Evolutionary conservation across 768 basidiomycete species (phyloP), one percentile per base, ranked within the genome.

Genomic region (Cyclocybe aegerita): DNA sequence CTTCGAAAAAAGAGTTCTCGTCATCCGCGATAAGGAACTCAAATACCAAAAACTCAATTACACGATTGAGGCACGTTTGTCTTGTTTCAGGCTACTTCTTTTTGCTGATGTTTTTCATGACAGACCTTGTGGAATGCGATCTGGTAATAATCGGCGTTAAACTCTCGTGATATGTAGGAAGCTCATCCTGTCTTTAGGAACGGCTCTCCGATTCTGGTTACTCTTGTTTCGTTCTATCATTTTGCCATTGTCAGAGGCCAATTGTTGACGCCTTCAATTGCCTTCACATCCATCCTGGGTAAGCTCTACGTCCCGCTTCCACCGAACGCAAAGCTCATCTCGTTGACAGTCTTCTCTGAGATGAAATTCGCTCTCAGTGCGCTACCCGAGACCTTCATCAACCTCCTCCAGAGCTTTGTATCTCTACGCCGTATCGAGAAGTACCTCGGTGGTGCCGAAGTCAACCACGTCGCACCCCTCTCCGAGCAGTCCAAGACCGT

Each of bases 371-470:
- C 88, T 4, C 77, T 96, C 48, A 93, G 88, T 58, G 88, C 88
- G 0, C 78, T 97, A 4, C 94, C 94, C 0, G 93, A 95, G 65
- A 93, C 92, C 0, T 85, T 95, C 61, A 92, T 97, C 66, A 90
- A 92, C 60, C 78, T 92, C 72, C 75, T 96, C 12, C 41, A 88
- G 86, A 82, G 84, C 48, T 75, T 90, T 40, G 90, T 97, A 12
- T 94, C 92, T 9, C 73, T 94, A 43, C 84, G 88, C 12, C 90
- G 94, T 44, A 94, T 97, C 52, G 93, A 95, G 64, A 93, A 90
- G 60, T 97, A 95, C 65, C 79, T 97, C 17, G 71, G 81, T 40
- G 77, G 81, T 8, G 78, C 80, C 1, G 94, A 98, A 67, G 83
- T 97, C 12, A 65, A 76, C 1, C 66, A 75, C 1, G 83, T 90